These are phyloP conservation scores for Citrullus mucosospermus DNA, from an alignment of 306 rosid species.

Conservation along the genomic window DNA sequence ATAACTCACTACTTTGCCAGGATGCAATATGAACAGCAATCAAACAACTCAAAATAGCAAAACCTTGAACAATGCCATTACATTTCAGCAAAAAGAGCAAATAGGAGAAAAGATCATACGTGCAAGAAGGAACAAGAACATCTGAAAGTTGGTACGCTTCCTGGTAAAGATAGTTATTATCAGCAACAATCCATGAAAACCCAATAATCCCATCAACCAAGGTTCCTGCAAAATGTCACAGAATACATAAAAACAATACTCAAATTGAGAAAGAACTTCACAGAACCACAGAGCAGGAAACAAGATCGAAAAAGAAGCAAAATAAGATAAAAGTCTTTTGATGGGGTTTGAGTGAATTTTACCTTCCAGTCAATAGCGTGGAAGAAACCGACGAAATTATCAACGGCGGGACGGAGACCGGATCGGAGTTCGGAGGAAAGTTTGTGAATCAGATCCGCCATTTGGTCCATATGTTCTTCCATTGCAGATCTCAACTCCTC, in stretches of 20 bases:
- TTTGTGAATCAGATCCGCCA: slow-evolving; percentile 68
- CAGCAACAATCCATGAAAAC: slow-evolving; percentile 41
- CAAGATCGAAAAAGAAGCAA: background rate
- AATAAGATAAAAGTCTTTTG: background rate
- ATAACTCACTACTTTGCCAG: background rate
- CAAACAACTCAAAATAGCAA: background rate
- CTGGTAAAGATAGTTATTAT: slow-evolving; percentile 41
- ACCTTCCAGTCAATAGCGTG: slow-evolving; percentile 95
- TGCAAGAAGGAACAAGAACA: slow-evolving; percentile 64
- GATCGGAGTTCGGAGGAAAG: slow-evolving; percentile 63
- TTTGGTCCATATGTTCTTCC: slow-evolving; percentile 67
- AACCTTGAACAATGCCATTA: background rate
- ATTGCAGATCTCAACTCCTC: slow-evolving; percentile 54
- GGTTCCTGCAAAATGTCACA: slow-evolving; percentile 52
- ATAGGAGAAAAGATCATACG: slow-evolving; percentile 31
- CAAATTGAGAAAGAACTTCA: background rate
- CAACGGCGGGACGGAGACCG: slow-evolving; percentile 57
- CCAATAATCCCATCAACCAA: slow-evolving; percentile 54
- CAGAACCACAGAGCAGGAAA: background rate
- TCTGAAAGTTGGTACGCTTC: slow-evolving; percentile 70
- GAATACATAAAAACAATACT: background rate
- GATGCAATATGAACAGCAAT: background rate
- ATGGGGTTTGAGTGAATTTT: background rate
- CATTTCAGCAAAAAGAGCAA: slow-evolving; percentile 3
- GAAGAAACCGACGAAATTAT: slow-evolving; percentile 75